These are phyloP conservation scores for Leersia perrieri DNA, from an alignment of 176 grass and related monocot genomes.

Conservation along the genomic window DNA sequence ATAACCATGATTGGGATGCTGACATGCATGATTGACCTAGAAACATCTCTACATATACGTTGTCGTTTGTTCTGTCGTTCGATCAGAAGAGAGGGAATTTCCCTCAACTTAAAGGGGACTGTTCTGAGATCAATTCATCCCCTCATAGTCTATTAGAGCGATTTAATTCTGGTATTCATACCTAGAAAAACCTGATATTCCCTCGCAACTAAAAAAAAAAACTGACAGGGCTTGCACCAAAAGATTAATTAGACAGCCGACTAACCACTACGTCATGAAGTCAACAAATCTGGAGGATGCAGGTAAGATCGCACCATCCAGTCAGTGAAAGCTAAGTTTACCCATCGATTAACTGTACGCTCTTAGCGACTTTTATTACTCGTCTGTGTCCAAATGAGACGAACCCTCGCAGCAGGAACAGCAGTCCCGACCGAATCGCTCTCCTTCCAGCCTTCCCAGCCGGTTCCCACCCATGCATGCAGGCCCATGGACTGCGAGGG, in stretches of 20 bases:
- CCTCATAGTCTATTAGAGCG: too few species aligned
- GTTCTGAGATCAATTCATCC: neutral
- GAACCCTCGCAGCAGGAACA: neutral
- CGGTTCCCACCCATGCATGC: neutral
- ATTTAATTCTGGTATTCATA: too few species aligned
- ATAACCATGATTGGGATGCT: neutral
- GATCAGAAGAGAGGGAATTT: neutral
- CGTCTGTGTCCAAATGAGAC: neutral
- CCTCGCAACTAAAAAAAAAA: too few species aligned
- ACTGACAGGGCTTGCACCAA: neutral
- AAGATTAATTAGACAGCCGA: conserved; percentile 1
- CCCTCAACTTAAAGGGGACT: too few species aligned
- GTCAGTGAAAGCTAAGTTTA: neutral
- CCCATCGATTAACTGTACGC: neutral
- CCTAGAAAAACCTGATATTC: too few species aligned
- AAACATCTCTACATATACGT: neutral
- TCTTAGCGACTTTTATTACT: neutral
- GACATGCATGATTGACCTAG: neutral
- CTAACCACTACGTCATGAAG: neutral
- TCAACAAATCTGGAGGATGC: neutral
- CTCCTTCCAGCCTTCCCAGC: neutral
- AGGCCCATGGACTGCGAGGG: neutral
- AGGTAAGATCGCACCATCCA: neutral
- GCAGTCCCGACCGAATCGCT: neutral
- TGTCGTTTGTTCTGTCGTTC: too few species aligned